Evolutionary conservation across 1,284 basidiomycete species (phyloP).

Genomic region (Leccinum laetum): DNA sequence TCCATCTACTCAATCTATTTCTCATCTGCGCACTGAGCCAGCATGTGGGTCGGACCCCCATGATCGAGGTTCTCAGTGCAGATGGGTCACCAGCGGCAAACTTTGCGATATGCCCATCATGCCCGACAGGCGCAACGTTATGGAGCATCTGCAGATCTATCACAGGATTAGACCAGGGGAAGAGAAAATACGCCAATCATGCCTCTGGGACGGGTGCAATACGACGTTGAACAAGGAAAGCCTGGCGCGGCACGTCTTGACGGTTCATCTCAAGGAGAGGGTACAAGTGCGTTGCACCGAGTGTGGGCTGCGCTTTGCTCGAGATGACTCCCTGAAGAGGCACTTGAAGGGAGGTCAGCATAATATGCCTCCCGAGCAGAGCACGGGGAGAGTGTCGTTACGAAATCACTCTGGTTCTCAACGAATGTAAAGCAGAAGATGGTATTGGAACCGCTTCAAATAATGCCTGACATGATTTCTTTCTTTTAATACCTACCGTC

Average conservation of each 20-base stretch:
- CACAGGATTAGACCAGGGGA: conserved; percentile 20
- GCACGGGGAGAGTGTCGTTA: neutral
- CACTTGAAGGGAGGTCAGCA: conserved; percentile 20
- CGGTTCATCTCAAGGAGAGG: conserved; percentile 20
- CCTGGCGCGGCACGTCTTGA: conserved; percentile 21
- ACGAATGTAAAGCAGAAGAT: neutral
- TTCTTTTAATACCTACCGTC: neutral
- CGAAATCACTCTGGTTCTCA: neutral
- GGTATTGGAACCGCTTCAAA: neutral
- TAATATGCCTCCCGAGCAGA: neutral
- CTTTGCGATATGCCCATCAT: conserved; percentile 6
- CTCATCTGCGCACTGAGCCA: neutral
- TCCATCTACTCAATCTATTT: neutral
- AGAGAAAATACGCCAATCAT: conserved; percentile 19
- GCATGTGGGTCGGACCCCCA: neutral
- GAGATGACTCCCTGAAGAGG: conserved; percentile 28
- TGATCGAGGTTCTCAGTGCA: conserved; percentile 3
- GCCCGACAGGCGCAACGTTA: conserved; percentile 17
- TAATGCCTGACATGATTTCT: neutral
- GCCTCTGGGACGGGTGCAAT: conserved; percentile 18
- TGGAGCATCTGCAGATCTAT: conserved; percentile 14
- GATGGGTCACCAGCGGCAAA: conserved; percentile 11
- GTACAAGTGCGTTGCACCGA: conserved; percentile 5
- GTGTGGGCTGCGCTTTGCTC: conserved; percentile 22
- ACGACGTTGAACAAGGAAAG: conserved; percentile 26